Conservation (phyloP, 83 land plant genomes). For the Picea abies region DNA sequence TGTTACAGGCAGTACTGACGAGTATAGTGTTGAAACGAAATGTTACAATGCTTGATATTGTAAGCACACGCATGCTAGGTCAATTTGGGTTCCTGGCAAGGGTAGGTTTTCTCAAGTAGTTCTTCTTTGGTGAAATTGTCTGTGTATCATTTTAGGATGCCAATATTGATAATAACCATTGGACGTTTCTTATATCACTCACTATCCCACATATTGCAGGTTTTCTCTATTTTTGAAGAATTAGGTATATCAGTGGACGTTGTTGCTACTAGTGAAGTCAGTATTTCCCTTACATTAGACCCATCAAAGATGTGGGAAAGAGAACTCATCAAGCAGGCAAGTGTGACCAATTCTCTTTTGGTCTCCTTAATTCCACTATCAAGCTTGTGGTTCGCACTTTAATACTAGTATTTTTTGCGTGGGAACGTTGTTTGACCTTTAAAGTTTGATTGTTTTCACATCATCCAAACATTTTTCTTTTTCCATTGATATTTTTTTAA, state of each 20-base stretch:
- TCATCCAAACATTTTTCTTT: no score
- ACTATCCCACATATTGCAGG: conserved; percentile 44
- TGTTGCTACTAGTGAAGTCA: conserved; percentile 99
- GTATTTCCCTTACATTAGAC: conserved; percentile 95
- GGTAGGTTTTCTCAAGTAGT: conserved; percentile 32
- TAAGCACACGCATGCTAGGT: conserved; percentile 98
- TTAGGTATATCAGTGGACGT: conserved; percentile 96
- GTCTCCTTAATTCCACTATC: neutral
- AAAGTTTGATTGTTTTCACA: no score
- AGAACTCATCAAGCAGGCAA: conserved; percentile 93
- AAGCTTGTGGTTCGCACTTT: no score
- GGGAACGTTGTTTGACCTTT: no score
- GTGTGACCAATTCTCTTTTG: conserved; percentile 12
- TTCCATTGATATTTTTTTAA: neutral
- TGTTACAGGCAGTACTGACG: conserved; percentile 77
- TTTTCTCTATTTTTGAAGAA: conserved; percentile 88
- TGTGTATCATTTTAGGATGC: neutral
- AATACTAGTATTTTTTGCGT: no score
- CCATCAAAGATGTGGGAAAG: conserved; percentile 95
- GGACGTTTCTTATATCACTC: neutral
- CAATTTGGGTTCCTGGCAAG: conserved; percentile 96
- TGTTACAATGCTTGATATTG: conserved; percentile 98
- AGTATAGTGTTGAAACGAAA: conserved; percentile 94
- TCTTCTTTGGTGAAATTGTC: neutral
- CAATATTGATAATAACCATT: neutral